Conservation (phyloP, 1,284 basidiomycete species). For the Paramarasmius palmivorus region DNA sequence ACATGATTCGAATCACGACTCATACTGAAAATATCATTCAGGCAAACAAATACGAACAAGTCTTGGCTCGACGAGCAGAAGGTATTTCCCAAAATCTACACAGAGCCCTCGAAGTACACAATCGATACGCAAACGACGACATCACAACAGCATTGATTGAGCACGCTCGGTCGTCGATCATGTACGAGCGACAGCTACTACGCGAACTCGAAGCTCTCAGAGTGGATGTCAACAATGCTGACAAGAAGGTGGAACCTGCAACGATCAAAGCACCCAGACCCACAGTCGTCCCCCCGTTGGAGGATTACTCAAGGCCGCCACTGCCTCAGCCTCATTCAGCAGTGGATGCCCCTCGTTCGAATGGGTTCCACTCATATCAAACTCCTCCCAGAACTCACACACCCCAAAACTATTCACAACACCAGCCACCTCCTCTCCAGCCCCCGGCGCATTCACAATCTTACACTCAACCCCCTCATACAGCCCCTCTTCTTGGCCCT, state of each 20-base stretch:
- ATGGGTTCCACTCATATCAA: slow-evolving; percentile 15
- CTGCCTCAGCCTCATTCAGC: slow-evolving; percentile 32
- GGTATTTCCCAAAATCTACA: slow-evolving; percentile 93
- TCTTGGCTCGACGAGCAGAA: slow-evolving; percentile 77
- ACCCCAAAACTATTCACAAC: not conserved
- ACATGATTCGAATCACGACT: slow-evolving; percentile 5
- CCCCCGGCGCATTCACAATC: slow-evolving; percentile 2
- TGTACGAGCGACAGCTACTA: slow-evolving; percentile 87
- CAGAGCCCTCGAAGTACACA: slow-evolving; percentile 79
- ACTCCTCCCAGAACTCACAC: slow-evolving; percentile 10
- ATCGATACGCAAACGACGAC: slow-evolving; percentile 85
- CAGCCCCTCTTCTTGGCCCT: too few relatives aligned
- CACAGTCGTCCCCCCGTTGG: slow-evolving; percentile 58
- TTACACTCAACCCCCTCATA: not conserved
- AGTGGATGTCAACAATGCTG: slow-evolving; percentile 70
- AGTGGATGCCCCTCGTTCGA: slow-evolving; percentile 24
- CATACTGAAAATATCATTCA: slow-evolving; percentile 31
- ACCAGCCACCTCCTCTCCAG: not conserved
- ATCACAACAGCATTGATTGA: slow-evolving; percentile 86
- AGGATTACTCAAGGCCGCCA: slow-evolving; percentile 52
- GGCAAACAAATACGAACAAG: slow-evolving; percentile 87
- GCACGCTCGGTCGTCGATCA: slow-evolving; percentile 85
- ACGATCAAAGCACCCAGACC: slow-evolving; percentile 58
- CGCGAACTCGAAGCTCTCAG: slow-evolving; percentile 86
- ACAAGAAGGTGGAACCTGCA: slow-evolving; percentile 54